A percentile compares a stretch with the other conserved stretches of the same genome.
These are phyloP conservation scores for Arthromyces matolae DNA, from an alignment of 768 basidiomycete genomes.

Conservation along the genomic window DNA sequence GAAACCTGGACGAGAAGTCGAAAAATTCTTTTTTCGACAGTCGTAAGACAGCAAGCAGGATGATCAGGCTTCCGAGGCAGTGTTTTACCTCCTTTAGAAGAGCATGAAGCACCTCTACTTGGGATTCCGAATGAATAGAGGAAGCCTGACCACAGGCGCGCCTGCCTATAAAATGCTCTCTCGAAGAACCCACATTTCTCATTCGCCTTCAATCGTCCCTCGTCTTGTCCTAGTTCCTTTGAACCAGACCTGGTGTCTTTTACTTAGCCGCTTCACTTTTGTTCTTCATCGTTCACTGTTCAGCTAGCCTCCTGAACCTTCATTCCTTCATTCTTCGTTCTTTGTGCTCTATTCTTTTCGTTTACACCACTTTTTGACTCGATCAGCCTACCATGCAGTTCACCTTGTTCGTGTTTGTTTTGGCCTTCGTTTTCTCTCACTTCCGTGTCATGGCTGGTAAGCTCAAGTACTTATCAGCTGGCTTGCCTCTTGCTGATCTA, in stretches of 20 bases:
- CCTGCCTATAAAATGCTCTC: slow-evolving; percentile 5
- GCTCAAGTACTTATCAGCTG: not conserved
- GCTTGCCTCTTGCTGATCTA: not conserved
- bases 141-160: not conserved
- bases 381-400: slow-evolving; percentile 9
- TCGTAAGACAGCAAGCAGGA: not conserved
- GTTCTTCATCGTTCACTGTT: slow-evolving; percentile 4
- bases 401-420: slow-evolving; percentile 7
- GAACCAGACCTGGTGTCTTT: slow-evolving; percentile 18
- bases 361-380: not conserved
- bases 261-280: slow-evolving; percentile 7
- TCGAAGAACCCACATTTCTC: not conserved
- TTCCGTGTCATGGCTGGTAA: slow-evolving; percentile 13
- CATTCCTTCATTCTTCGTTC: not conserved
- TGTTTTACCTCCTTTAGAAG: not conserved
- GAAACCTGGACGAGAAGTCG: too few species aligned
- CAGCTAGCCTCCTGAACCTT: slow-evolving; percentile 6
- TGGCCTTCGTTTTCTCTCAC: slow-evolving; percentile 9
- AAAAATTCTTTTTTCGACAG: not conserved
- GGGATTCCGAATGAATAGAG: not conserved
- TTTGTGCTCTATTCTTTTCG: not conserved
- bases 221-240: slow-evolving; percentile 3
- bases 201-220: slow-evolving; percentile 9
- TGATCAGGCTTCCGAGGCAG: slow-evolving; percentile 1
- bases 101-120: not conserved